Evolutionary conservation across 306 rosid species (phyloP).

Genomic region (Lotus japonicus): DNA sequence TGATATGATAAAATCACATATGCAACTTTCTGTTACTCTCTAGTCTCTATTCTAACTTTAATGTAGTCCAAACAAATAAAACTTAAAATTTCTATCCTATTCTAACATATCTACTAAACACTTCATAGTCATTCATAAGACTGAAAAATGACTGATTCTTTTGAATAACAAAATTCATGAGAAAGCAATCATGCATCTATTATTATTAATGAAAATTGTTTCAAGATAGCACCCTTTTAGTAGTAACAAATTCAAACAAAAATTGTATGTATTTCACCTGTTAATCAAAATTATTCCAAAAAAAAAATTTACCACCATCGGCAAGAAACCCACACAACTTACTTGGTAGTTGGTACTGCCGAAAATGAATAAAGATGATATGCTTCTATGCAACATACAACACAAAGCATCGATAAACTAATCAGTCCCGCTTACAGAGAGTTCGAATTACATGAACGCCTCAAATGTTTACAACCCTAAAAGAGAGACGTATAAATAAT

Average conservation of each 20-base stretch:
- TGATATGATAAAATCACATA: too few relatives aligned
- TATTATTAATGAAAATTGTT: background rate
- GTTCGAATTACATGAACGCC: conserved; percentile 8
- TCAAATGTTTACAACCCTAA: background rate
- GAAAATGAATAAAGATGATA: background rate
- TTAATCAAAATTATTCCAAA: too few relatives aligned
- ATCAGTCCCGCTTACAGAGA: conserved; percentile 6
- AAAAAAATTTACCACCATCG: background rate
- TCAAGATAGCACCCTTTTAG: too few relatives aligned
- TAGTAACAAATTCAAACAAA: background rate
- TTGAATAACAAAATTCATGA: background rate
- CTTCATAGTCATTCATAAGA: too few relatives aligned
- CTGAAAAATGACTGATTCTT: too few relatives aligned
- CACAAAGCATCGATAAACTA: conserved; percentile 10
- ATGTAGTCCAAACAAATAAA: too few relatives aligned
- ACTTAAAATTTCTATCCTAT: too few relatives aligned
- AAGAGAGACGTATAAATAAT: conserved; percentile 27
- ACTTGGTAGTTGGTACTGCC: background rate
- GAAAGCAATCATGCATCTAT: background rate
- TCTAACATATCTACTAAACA: too few relatives aligned
- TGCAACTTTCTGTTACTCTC: too few relatives aligned
- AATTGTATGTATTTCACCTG: too few relatives aligned
- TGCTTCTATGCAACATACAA: too few relatives aligned
- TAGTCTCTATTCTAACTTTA: too few relatives aligned
- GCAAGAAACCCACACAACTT: background rate